Conservation (phyloP, 1,139 yeast genomes). For the Yamadazyma buinensis region DNA sequence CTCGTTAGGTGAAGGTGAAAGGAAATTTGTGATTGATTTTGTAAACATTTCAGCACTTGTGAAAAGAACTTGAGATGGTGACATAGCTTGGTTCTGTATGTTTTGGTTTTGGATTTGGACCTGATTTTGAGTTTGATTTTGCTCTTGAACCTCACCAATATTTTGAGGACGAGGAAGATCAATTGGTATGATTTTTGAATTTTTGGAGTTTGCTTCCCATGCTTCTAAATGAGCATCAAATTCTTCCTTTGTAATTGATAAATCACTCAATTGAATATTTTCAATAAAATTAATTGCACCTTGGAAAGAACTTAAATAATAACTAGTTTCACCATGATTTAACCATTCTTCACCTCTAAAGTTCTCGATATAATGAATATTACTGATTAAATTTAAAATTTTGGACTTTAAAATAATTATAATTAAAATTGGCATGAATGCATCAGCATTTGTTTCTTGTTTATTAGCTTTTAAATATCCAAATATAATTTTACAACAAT, state of each 20-base stretch:
- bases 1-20: slow-evolving; percentile 40
- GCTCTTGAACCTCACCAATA: not conserved
- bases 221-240: slow-evolving; percentile 45
- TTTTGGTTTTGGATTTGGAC: not conserved
- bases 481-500: slow-evolving; percentile 89
- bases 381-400: slow-evolving; percentile 62
- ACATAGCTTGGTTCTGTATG: slow-evolving; percentile 16
- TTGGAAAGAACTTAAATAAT: slow-evolving; percentile 80
- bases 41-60: slow-evolving; percentile 54
- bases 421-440: slow-evolving; percentile 83
- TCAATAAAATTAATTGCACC: slow-evolving; percentile 80
- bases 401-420: slow-evolving; percentile 71
- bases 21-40: slow-evolving; percentile 43
- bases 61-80: slow-evolving; percentile 49
- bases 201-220: slow-evolving; percentile 41
- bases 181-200: slow-evolving; percentile 12
- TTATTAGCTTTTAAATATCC: slow-evolving; percentile 75
- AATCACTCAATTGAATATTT: slow-evolving; percentile 50
- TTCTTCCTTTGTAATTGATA: slow-evolving; percentile 63
- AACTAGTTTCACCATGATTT: slow-evolving; percentile 77
- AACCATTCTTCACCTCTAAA: slow-evolving; percentile 74
- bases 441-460: slow-evolving; percentile 81
- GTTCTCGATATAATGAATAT: slow-evolving; percentile 78
- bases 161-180: slow-evolving; percentile 22
- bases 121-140: not conserved